Base-by-base conservation (phyloP, 495 filamentous ascomycete genomes). In the Coniosporium apollinis region DNA sequence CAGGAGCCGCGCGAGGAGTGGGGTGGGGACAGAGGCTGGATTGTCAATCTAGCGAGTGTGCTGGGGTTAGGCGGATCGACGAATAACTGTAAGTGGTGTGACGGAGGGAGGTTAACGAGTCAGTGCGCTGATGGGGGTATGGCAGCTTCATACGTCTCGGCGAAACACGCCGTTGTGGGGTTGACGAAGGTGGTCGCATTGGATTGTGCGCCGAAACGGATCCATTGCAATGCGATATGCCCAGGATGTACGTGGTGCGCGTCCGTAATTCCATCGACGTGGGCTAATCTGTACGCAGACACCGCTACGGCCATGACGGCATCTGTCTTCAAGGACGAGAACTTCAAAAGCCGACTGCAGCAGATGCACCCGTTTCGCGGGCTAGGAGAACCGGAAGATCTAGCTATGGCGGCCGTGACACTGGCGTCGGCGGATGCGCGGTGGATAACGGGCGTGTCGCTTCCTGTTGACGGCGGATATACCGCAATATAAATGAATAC, bases 11-110 rank as follows among this genome's bases (percentile, higher is more conserved):
- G 55, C 38, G 15, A 52, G 0, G 56, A 41, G 2, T n/a, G 24
- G 8, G 13, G 24, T 26, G 64, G 65, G 3, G 58, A 69, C 36
- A 39, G 66, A 26, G 70, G 69, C n/a, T 70, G 67, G 64, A 67
- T 74, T 21, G 50, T 72, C 17, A 74, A 70, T 30, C 59, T 65
- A 0, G 57, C 63, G 1, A 61, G 55, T 5, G 57, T 66, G 3
- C 43, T 59, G 36, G 66, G 67, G 1, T 39, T 64, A 8, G 56
- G n/a, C n/a, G n/a, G n/a, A n/a, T 8, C 24, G 24, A 7, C 7
- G 24, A 13, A 13, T 26, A 26, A 7, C 13, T 7, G 24, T 26
- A 26, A 7, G 24, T 26, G 7, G 7, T 26, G 24, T 13, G 24
- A 13, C 13, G 8, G 24, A 7, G 7, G 8, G n/a, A n/a, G n/a